These are phyloP conservation scores for Stropharia rugosoannulata DNA, from an alignment of 768 basidiomycete genomes.

Conservation along the genomic window DNA sequence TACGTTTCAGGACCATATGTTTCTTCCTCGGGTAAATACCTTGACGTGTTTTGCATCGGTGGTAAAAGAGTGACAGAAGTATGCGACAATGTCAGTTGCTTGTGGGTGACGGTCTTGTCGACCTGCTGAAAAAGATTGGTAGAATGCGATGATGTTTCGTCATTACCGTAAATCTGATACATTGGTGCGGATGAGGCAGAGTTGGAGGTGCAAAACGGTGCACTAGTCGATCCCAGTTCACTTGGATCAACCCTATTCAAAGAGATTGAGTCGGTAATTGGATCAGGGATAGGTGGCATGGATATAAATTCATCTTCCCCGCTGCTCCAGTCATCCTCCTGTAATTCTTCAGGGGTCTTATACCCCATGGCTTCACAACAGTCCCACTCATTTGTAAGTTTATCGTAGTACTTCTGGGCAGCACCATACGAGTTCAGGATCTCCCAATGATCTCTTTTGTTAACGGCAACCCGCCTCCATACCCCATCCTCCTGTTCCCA, in stretches of 20 bases:
- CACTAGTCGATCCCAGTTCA: too few species aligned
- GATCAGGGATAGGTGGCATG: background rate
- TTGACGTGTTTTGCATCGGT: background rate
- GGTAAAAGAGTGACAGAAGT: background rate
- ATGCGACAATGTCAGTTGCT: too few species aligned
- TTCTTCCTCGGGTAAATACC: too few species aligned
- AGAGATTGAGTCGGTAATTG: background rate
- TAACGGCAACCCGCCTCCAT: background rate
- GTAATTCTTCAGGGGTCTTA: background rate
- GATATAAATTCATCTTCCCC: background rate
- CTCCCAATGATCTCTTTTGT: background rate
- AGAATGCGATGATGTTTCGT: too few species aligned
- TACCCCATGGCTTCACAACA: slow-evolving; percentile 5
- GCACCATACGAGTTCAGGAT: background rate
- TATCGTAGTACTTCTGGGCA: too few species aligned
- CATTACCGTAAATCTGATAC: too few species aligned
- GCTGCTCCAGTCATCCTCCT: background rate
- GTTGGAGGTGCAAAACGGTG: too few species aligned
- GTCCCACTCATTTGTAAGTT: slow-evolving; percentile 10
- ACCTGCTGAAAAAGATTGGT: too few species aligned
- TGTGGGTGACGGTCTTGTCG: too few species aligned
- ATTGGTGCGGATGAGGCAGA: too few species aligned
- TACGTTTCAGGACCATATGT: too few species aligned
- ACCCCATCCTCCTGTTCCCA: slow-evolving; percentile 9
- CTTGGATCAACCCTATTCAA: too few species aligned